phyloP scores from a whole-genome alignment of 2,329 filamentous ascomycete species.

The Blastomyces percursus region DNA sequence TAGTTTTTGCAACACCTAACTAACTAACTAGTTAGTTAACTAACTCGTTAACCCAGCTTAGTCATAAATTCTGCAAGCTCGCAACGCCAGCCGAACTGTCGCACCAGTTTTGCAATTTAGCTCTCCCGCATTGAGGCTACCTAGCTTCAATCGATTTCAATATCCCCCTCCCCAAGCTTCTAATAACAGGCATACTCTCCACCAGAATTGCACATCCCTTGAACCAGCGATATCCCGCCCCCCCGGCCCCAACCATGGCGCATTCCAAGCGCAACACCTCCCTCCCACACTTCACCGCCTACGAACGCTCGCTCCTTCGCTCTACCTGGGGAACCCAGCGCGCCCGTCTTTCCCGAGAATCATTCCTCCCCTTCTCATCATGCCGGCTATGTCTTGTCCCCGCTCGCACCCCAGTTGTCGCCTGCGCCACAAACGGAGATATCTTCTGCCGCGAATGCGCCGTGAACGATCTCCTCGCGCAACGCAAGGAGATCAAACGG shows the following conservation, averaged over 20 bases:
- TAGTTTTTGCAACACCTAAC: too few relatives aligned
- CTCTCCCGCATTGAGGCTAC: background rate
- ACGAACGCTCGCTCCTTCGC: conserved; percentile 76
- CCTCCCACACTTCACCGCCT: conserved; percentile 82
- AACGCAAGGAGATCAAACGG: conserved; percentile 84
- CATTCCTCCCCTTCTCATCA: conserved; percentile 80
- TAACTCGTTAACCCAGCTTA: background rate
- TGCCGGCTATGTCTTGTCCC: conserved; percentile 79
- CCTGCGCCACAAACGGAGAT: conserved; percentile 66
- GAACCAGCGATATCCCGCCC: background rate
- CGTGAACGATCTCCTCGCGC: conserved; percentile 76
- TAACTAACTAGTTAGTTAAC: too few relatives aligned
- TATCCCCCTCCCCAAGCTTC: background rate
- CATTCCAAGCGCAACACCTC: conserved; percentile 75
- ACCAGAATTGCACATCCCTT: background rate
- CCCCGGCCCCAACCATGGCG: conserved; percentile 24
- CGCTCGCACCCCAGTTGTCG: conserved; percentile 73
- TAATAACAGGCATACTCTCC: background rate
- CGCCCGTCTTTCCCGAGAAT: conserved; percentile 79
- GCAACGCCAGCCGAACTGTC: too few relatives aligned
- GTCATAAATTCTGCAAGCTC: background rate
- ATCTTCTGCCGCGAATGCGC: conserved; percentile 95
- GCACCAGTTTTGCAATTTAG: background rate
- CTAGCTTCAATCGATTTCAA: background rate
- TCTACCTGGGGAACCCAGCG: conserved; percentile 69